A percentile compares a stretch with the other conserved stretches of the same genome.
These are phyloP conservation scores for Mortierella sp. DNA, from an alignment of 371 early-diverging fungal species.

Conservation along the genomic window DNA sequence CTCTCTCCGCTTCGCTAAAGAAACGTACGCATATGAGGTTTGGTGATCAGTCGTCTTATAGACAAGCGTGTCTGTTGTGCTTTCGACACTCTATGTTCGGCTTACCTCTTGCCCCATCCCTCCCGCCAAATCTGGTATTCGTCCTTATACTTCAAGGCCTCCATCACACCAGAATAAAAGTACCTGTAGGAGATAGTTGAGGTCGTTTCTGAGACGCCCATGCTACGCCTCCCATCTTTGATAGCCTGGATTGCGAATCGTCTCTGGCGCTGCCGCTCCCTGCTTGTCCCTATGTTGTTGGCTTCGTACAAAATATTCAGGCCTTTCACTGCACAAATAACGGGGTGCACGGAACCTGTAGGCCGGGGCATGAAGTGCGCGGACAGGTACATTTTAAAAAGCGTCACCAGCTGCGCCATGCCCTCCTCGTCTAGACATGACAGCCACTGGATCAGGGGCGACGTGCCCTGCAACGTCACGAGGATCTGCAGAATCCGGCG, in stretches of 20 bases:
- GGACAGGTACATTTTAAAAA: slow-evolving; percentile 49
- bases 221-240: slow-evolving; percentile 5
- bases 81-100: neutral
- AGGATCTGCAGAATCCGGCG: slow-evolving; percentile 58
- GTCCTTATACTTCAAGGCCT: slow-evolving; percentile 81
- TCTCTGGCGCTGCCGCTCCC: slow-evolving; percentile 24
- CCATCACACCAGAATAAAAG: slow-evolving; percentile 73
- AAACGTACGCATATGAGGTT: no score
- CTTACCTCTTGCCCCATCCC: slow-evolving; percentile 40
- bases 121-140: slow-evolving; percentile 80
- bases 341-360: slow-evolving; percentile 64
- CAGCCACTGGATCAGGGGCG: slow-evolving; percentile 60
- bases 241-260: slow-evolving; percentile 16
- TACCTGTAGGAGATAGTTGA: slow-evolving; percentile 60
- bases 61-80: no score
- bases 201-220: neutral
- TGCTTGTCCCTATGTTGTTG: slow-evolving; percentile 47
- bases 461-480: slow-evolving; percentile 46
- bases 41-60: no score
- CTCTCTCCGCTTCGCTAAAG: slow-evolving; percentile 48
- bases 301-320: slow-evolving; percentile 70
- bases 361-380: slow-evolving; percentile 52
- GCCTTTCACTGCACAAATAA: slow-evolving; percentile 71
- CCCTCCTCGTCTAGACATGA: slow-evolving; percentile 54
- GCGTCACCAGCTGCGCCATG: slow-evolving; percentile 43